Conservation (phyloP, 768 basidiomycete genomes). For the Suillus alpinus region DNA sequence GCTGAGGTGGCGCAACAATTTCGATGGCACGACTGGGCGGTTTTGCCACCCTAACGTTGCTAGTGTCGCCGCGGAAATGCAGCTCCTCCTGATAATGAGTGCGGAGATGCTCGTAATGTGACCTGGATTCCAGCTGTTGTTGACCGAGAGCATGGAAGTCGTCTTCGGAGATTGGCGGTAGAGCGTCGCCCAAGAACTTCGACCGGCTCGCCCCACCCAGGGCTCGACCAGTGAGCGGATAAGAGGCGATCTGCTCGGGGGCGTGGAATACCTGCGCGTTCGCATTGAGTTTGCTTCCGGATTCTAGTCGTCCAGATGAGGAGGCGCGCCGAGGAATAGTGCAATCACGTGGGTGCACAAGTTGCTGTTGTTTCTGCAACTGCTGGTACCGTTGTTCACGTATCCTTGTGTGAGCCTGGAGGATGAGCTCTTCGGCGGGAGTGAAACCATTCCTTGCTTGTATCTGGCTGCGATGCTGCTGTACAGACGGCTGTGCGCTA, state of each 20-base stretch:
- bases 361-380: constrained; percentile 8
- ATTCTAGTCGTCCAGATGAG: neutral
- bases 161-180: constrained; percentile 33
- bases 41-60: constrained; percentile 13
- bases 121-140: constrained; percentile 6
- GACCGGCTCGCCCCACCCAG: neutral
- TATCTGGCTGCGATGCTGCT: constrained; percentile 22
- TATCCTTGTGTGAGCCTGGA: constrained; percentile 47
- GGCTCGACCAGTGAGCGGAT: neutral
- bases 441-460: constrained; percentile 59
- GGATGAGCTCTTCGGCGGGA: constrained; percentile 63
- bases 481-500: constrained; percentile 5
- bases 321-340: neutral
- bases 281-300: constrained; percentile 9
- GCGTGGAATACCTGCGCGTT: constrained; percentile 9
- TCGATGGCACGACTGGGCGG: constrained; percentile 29
- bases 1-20: constrained; percentile 25
- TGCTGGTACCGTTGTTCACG: constrained; percentile 18
- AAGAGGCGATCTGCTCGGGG: neutral
- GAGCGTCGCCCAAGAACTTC: constrained; percentile 16
- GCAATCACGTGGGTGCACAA: neutral
- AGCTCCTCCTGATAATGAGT: neutral
- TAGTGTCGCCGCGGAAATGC: neutral
- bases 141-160: constrained; percentile 32
- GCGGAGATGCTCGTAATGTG: constrained; percentile 2